Base-by-base conservation (phyloP, 495 filamentous ascomycete species). In the Tuber aestivum region DNA sequence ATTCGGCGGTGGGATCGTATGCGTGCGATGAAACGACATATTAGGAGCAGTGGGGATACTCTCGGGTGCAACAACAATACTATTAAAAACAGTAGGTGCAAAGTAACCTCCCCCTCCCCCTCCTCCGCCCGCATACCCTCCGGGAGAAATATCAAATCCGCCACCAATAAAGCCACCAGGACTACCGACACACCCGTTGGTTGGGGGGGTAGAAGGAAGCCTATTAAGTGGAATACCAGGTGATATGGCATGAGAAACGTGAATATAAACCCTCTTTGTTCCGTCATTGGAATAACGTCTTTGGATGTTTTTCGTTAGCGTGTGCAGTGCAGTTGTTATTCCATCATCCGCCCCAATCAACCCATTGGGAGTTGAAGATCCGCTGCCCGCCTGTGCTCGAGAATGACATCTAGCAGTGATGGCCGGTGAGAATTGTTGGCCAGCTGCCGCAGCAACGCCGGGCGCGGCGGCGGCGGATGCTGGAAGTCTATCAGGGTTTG, bases 1-100 rank as follows among this genome's bases (percentile, higher is more conserved):
- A 78, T 88, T 86, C 12, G 90, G 90, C 32, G 86, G 87, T 40
- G 83, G 76, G 27, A 77, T 70, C 41, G 81, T 35, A 79, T 78
- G 84, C 86, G 70, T 45, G 75, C 74, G 84, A 35, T 65, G 56
- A 32, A 18, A 35, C 27, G 56, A 65, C 14, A 35, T 20, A 12
- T 85, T 71, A 82, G 83, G 74, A 83, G 75, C 44, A 80, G 86
- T 70, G 41, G 81, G 77, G 41, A 74, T 44, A 41, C 77, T 82
- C 27, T 75, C 78, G 7, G 78, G 76, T n/a, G 83, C 83, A 76
- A 83, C 82, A 73, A 83, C 82, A 41, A 83, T 83, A 56, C 81
- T 83, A 44, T 80, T 84, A 72, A 84, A 84, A 23, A 84, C 81
- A 12, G 76, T 80, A 3, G 83, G 80, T 18, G 81, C 75, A 73